These are phyloP conservation scores for Perkinsus olseni DNA, from an alignment of 169 alveolate genomes.

Conservation along the genomic window DNA sequence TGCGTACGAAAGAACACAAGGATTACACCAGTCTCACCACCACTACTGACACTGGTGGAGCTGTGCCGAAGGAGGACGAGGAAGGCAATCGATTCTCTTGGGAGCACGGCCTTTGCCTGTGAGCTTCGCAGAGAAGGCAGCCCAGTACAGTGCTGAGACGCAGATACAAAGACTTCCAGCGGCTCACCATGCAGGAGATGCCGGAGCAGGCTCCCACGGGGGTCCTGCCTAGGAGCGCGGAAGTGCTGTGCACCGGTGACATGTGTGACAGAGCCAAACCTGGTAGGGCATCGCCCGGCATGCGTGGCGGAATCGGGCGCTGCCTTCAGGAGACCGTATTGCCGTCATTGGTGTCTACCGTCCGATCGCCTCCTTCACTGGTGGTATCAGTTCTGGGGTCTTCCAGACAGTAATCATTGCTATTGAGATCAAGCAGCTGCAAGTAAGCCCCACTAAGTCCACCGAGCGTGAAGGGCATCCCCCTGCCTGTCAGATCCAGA, in stretches of 20 bases:
- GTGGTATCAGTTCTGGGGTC: conserved; percentile 1
- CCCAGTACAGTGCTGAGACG: conserved; percentile 60
- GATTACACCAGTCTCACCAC: conserved; percentile 9
- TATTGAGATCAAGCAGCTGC: not conserved
- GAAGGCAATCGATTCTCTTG: conserved; percentile 26
- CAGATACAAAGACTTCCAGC: conserved; percentile 81
- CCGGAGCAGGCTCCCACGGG: conserved; percentile 98
- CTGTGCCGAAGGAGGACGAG: conserved; percentile 65
- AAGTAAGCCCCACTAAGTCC: not conserved
- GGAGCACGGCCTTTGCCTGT: conserved; percentile 2
- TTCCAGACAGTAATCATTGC: not conserved
- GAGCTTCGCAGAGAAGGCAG: not conserved
- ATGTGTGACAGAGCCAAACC: not conserved
- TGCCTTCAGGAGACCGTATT: conserved; percentile 94
- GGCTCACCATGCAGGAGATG: conserved; percentile 84
- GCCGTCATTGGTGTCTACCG: conserved; percentile 89
- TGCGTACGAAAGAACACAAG: not conserved
- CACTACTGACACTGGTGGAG: conserved; percentile 26
- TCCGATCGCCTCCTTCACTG: conserved; percentile 53
- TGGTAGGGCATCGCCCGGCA: conserved; percentile 39
- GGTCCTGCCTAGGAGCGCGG: conserved; percentile 40
- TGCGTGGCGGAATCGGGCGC: conserved; percentile 81
- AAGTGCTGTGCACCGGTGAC: not conserved
- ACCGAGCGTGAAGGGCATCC: not conserved
- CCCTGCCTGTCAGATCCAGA: not conserved